Evolutionary conservation across 1,284 basidiomycete genomes (phyloP), one percentile per base, ranked within the genome.

Genomic region (Ustilago crameri): DNA sequence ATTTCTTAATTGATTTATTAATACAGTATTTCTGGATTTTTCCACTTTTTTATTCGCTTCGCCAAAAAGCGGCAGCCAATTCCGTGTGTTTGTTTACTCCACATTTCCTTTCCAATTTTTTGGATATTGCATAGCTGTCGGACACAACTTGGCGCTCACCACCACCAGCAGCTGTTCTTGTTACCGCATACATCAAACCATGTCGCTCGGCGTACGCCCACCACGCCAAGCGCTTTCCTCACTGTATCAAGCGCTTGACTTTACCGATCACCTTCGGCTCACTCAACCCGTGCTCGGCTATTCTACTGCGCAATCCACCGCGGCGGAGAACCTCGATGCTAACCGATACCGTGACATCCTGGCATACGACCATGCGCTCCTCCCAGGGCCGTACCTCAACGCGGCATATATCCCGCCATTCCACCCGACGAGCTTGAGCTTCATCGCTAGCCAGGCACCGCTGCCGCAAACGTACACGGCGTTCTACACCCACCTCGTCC

Each of bases 401-500:
- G 79, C 79, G 5, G 63, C 76, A 7, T 59, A 57, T 18, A 74
- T 81, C 42, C 68, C 78, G 5, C 57, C 74, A 2, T 56, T 78
- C n/a, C 51, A 35, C 2, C 53, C 38, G 1, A 56, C 61, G 5
- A 46, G 42, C 26, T n/a, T 56, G n/a, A 50, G 69, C 41, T 98
- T 95, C 81, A 95, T 98, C 61, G 95, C 93, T 0, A 95, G 94
- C 1, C 95, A 98, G 84, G 95, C 95, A 0, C 95, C 95, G 0
- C 84, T 97, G 24, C 90, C 91, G 8, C 88, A 91, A n/a, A 98
- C 95, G 0, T 95, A 90, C 81, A 85, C 87, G 4, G 93, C 95
- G 81, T 98, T 98, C 79, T 98, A 71, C 23, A 53, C 58, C 12
- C 71, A 76, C 23, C 15, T 82, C 3, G 49, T 57, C 15, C 32